Conservation (phyloP, 371 early-diverging fungal genomes). For the Mortierella sp. region DNA sequence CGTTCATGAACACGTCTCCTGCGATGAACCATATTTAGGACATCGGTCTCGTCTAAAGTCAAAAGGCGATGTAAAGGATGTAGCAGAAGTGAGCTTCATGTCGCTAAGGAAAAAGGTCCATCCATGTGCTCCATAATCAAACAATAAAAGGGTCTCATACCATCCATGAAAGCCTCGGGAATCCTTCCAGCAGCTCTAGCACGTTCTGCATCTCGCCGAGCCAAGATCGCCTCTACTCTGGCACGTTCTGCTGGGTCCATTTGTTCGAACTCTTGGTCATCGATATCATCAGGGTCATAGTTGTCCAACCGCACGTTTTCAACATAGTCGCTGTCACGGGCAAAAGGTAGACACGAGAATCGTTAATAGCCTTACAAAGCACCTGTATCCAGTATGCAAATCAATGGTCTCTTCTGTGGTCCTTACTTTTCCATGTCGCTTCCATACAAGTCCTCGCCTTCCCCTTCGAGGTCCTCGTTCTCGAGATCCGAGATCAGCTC, state of each 20-base stretch:
- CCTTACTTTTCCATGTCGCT: conserved; percentile 77
- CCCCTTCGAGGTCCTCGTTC: conserved; percentile 71
- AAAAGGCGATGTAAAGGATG: neutral
- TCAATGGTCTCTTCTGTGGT: neutral
- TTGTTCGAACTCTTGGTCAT: conserved; percentile 81
- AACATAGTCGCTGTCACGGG: conserved; percentile 84
- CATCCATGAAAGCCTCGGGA: conserved; percentile 89
- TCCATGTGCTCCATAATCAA: neutral
- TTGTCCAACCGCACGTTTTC: conserved; percentile 78
- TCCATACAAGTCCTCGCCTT: conserved; percentile 89
- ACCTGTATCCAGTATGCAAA: too few relatives aligned
- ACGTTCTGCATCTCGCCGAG: conserved; percentile 84
- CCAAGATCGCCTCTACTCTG: conserved; percentile 81
- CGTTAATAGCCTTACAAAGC: too few relatives aligned
- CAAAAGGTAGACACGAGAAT: too few relatives aligned
- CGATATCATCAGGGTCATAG: conserved; percentile 80
- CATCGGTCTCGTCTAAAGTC: conserved; percentile 58
- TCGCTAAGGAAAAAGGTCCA: neutral
- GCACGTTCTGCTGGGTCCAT: conserved; percentile 80
- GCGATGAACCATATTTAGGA: conserved; percentile 69
- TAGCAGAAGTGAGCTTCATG: neutral
- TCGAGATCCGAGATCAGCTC: conserved; percentile 54
- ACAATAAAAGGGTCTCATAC: too few relatives aligned
- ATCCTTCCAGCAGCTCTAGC: conserved; percentile 77
- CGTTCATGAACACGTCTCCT: conserved; percentile 68